Evolutionary conservation across 108 stramenopile species (phyloP).

Genomic region (Epithemia pelagica): DNA sequence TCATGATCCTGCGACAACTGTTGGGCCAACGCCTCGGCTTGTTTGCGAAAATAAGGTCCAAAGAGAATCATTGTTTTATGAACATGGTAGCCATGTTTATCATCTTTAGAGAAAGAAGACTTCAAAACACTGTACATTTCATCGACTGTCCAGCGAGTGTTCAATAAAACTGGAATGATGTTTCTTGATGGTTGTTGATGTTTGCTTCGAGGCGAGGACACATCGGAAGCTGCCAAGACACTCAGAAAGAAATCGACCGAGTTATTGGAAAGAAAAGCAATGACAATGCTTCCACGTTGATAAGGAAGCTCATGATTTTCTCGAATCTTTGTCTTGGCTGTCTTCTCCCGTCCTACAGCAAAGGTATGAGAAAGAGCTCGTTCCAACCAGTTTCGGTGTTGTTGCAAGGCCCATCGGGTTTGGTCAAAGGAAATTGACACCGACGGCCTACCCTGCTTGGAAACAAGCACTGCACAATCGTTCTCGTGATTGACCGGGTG

Average conservation of each 20-base stretch:
- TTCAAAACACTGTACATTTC: conserved; percentile 54
- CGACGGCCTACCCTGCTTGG: background rate
- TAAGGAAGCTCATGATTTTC: no score
- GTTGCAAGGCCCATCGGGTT: background rate
- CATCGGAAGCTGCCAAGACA: conserved; percentile 34
- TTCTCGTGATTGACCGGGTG: background rate
- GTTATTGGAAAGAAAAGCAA: conserved; percentile 41
- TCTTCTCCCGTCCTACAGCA: no score
- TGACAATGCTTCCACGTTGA: conserved; percentile 7
- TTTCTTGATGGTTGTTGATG: background rate
- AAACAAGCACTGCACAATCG: background rate
- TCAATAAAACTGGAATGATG: conserved; percentile 46
- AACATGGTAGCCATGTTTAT: background rate
- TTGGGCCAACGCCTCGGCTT: conserved; percentile 7
- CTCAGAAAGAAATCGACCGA: conserved; percentile 55
- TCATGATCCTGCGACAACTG: background rate
- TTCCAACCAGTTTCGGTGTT: background rate
- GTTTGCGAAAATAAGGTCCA: conserved; percentile 26
- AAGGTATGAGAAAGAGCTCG: no score
- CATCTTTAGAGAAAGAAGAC: conserved; percentile 3
- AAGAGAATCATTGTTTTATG: conserved; percentile 32
- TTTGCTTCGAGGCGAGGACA: background rate
- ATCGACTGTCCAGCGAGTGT: conserved; percentile 62
- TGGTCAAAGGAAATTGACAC: background rate
- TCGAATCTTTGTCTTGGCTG: no score